phyloP scores from a whole-genome alignment of 192 early-diverging fungal genomes.

The Rhizophagus sp. region DNA sequence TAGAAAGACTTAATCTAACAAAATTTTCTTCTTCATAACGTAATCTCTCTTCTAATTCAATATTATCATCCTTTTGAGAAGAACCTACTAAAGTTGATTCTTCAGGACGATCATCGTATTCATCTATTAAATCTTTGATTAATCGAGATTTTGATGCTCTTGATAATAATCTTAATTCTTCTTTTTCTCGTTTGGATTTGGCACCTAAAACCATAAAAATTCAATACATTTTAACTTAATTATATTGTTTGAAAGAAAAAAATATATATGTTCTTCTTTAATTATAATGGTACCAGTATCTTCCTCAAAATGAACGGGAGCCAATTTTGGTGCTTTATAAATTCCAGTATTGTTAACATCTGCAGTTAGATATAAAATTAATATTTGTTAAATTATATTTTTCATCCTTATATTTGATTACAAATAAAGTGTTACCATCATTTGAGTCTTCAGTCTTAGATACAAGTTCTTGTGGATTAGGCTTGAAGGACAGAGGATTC shows the following conservation, averaged over 20 bases:
- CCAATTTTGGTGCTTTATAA: slow-evolving; percentile 84
- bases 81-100: slow-evolving; percentile 70
- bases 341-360: slow-evolving; percentile 59
- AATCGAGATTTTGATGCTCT: slow-evolving; percentile 79
- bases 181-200: slow-evolving; percentile 59
- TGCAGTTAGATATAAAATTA: slow-evolving; percentile 27
- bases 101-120: slow-evolving; percentile 88
- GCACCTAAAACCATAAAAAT: slow-evolving; percentile 2
- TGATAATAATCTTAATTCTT: slow-evolving; percentile 62
- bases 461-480: slow-evolving; percentile 75
- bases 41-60: slow-evolving; percentile 56
- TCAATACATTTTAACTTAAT: not conserved
- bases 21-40: slow-evolving; percentile 91
- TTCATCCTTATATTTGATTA: not conserved
- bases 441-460: slow-evolving; percentile 40
- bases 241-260: not conserved
- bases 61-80: slow-evolving; percentile 63
- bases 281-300: slow-evolving; percentile 39
- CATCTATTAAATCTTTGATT: slow-evolving; percentile 77
- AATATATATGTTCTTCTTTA: not conserved
- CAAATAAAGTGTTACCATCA: slow-evolving; percentile 29
- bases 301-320: slow-evolving; percentile 85
- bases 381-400: slow-evolving; percentile 2
- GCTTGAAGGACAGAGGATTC: slow-evolving; percentile 90
- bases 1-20: slow-evolving; percentile 67